Percentiles rank a stretch among this genome's conserved stretches.
Evolutionary conservation across 1,284 basidiomycete species (phyloP).

Genomic region (Cutaneotrichosporon mucoides): DNA sequence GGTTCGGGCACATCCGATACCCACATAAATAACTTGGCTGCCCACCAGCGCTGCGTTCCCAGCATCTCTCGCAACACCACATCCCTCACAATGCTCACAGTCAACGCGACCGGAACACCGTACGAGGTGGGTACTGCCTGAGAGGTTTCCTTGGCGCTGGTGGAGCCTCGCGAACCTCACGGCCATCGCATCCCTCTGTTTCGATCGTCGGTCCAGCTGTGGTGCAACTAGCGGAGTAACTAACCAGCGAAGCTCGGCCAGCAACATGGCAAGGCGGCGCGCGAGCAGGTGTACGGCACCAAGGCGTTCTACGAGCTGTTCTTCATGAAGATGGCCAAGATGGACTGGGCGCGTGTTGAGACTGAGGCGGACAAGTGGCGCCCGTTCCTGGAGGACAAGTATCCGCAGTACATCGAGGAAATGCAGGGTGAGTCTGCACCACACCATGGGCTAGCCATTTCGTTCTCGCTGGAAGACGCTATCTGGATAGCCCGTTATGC

Average conservation of each 20-base stretch:
- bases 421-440: slow-evolving; percentile 9
- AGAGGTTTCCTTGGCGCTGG: not conserved
- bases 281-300: slow-evolving; percentile 12
- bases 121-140: slow-evolving; percentile 8
- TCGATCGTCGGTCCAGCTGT: too few relatives aligned
- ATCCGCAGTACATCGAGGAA: slow-evolving; percentile 17
- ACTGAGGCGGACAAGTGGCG: slow-evolving; percentile 13
- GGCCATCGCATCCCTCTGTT: too few relatives aligned
- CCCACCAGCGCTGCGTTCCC: not conserved
- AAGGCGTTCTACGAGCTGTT: slow-evolving; percentile 20
- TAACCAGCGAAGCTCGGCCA: slow-evolving; percentile 9
- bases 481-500: not conserved
- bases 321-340: slow-evolving; percentile 15
- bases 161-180: not conserved
- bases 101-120: slow-evolving; percentile 11
- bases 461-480: too few relatives aligned
- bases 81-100: slow-evolving; percentile 7
- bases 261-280: slow-evolving; percentile 14
- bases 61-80: not conserved
- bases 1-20: not conserved
- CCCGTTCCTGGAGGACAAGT: slow-evolving; percentile 11
- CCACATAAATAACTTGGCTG: not conserved
- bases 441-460: too few relatives aligned
- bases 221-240: too few relatives aligned
- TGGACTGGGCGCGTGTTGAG: slow-evolving; percentile 13